These are phyloP conservation scores for Lentinula boryana DNA, from an alignment of 768 basidiomycete species.

Conservation along the genomic window DNA sequence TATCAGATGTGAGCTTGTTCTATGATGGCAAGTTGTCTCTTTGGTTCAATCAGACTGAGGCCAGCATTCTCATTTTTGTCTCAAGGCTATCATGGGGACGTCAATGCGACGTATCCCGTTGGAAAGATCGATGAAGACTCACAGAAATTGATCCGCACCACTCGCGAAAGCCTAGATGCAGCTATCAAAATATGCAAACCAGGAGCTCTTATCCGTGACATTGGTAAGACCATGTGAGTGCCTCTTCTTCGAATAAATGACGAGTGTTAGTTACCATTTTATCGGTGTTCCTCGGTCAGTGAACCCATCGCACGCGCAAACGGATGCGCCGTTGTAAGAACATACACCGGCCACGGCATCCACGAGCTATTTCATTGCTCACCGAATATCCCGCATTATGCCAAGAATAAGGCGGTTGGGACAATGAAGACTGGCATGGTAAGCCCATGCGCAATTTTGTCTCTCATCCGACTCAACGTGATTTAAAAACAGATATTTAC, in stretches of 20 bases:
- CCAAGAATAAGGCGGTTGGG: slow-evolving; percentile 89
- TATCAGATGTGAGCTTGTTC: slow-evolving; percentile 71
- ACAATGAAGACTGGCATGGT: slow-evolving; percentile 95
- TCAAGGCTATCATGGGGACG: slow-evolving; percentile 83
- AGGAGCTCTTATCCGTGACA: slow-evolving; percentile 81
- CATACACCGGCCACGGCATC: slow-evolving; percentile 89
- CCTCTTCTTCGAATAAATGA: neutral
- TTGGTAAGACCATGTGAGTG: slow-evolving; percentile 83
- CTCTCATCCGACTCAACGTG: slow-evolving; percentile 12
- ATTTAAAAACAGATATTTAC: slow-evolving; percentile 37
- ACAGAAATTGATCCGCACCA: slow-evolving; percentile 71
- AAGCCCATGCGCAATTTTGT: slow-evolving; percentile 18
- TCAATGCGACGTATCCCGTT: slow-evolving; percentile 91
- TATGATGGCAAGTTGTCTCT: slow-evolving; percentile 50
- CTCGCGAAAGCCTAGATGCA: slow-evolving; percentile 80
- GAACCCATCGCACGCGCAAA: slow-evolving; percentile 82
- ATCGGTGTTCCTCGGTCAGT: slow-evolving; percentile 26
- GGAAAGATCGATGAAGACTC: slow-evolving; percentile 82
- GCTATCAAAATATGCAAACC: slow-evolving; percentile 94
- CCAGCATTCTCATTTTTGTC: neutral
- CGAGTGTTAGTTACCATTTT: slow-evolving; percentile 3
- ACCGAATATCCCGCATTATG: slow-evolving; percentile 93
- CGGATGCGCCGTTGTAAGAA: slow-evolving; percentile 86
- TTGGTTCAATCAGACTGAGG: slow-evolving; percentile 2
- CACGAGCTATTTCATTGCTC: slow-evolving; percentile 79